These are phyloP conservation scores for Leccinum olivaceopallidum DNA, from an alignment of 768 basidiomycete species.

Conservation along the genomic window DNA sequence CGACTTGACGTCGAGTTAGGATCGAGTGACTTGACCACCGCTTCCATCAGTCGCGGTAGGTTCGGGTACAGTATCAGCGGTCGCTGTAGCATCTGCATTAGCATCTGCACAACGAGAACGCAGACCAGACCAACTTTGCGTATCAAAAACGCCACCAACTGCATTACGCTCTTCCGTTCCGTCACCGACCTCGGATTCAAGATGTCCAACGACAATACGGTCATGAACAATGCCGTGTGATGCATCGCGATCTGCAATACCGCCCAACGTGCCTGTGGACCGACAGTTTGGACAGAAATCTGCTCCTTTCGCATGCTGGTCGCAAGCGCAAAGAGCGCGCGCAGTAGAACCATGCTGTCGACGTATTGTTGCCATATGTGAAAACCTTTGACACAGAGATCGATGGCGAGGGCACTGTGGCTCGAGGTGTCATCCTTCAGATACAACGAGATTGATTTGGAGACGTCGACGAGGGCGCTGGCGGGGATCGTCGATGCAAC, in stretches of 20 bases:
- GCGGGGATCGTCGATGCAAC: not conserved
- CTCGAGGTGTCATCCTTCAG: constrained; percentile 71
- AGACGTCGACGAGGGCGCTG: constrained; percentile 80
- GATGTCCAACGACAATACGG: constrained; percentile 88
- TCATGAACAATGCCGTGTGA: constrained; percentile 91
- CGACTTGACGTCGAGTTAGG: constrained; percentile 76
- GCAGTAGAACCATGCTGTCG: constrained; percentile 85
- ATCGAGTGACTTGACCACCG: constrained; percentile 95
- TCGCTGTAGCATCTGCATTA: constrained; percentile 45
- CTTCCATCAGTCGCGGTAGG: constrained; percentile 85
- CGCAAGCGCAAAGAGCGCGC: constrained; percentile 79
- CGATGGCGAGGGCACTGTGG: constrained; percentile 76
- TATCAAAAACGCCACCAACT: constrained; percentile 90
- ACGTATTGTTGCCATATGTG: constrained; percentile 93
- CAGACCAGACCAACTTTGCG: constrained; percentile 59
- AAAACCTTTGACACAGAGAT: constrained; percentile 90
- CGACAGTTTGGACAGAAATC: constrained; percentile 65
- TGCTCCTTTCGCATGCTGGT: constrained; percentile 72
- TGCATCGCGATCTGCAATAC: constrained; percentile 81
- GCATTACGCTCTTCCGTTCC: constrained; percentile 86
- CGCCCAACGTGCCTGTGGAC: constrained; percentile 77
- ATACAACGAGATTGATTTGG: constrained; percentile 78
- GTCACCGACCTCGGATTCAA: constrained; percentile 71
- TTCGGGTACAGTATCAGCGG: constrained; percentile 84
- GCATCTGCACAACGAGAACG: not conserved